These are phyloP conservation scores for Neurospora sp. DNA, from an alignment of 2,329 filamentous ascomycete species.

Conservation along the genomic window DNA sequence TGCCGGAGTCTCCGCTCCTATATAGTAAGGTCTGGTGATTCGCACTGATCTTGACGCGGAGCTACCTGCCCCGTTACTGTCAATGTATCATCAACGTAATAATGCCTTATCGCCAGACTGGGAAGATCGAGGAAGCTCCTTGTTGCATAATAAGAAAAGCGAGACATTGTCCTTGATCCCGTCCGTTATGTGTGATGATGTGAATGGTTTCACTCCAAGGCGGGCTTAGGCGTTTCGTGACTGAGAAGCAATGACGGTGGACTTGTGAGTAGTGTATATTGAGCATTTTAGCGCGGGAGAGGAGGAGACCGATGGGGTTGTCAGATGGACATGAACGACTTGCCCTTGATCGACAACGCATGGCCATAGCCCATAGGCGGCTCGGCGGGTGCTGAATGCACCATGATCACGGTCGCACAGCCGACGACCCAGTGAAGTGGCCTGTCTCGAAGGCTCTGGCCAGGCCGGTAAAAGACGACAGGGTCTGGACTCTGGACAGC, in stretches of 20 bases:
- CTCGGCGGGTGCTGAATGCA: not conserved
- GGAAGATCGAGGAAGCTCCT: not conserved
- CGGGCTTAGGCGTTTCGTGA: not conserved
- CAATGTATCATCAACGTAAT: not conserved
- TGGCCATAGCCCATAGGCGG: not conserved
- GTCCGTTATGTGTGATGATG: not conserved
- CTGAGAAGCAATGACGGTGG: not conserved
- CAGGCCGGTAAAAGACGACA: not conserved
- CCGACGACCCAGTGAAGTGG: not conserved
- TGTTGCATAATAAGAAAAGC: not conserved
- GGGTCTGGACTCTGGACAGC: not conserved
- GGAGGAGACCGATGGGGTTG: not conserved
- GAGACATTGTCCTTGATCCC: not conserved
- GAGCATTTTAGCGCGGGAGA: not conserved
- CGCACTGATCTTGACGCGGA: not conserved
- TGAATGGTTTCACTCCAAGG: not conserved
- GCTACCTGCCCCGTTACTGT: not conserved
- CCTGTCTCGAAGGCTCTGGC: not conserved
- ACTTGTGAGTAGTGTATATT: not conserved
- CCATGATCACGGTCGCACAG: not conserved
- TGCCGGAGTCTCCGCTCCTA: not conserved
- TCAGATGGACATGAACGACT: not conserved
- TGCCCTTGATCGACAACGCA: not conserved
- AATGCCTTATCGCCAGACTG: not conserved
- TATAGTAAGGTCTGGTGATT: not conserved